Conservation (phyloP, 2,329 filamentous ascomycete species). For the Cytospora piceicola region DNA sequence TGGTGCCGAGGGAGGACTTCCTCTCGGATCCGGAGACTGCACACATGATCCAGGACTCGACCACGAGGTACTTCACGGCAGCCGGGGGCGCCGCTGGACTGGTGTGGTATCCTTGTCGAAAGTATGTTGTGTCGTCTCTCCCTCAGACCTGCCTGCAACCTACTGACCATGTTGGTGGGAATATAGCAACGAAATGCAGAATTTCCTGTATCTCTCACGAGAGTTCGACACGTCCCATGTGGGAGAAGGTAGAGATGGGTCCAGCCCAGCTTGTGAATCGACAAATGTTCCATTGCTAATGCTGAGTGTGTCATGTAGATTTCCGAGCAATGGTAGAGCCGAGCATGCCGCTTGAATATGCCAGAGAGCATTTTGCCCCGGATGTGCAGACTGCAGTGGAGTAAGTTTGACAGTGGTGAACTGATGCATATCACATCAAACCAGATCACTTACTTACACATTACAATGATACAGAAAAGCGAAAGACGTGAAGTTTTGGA, state of each 20-base stretch:
- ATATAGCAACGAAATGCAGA: conserved; percentile 15
- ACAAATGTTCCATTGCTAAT: not conserved
- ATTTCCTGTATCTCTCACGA: conserved; percentile 14
- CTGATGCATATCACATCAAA: not conserved
- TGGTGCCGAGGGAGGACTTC: conserved; percentile 9
- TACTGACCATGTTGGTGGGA: not conserved
- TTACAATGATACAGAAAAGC: conserved; percentile 2
- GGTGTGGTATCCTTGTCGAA: conserved; percentile 20
- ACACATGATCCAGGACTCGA: conserved; percentile 10
- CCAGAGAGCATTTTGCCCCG: conserved; percentile 10
- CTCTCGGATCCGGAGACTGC: conserved; percentile 5
- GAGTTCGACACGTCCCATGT: conserved; percentile 18
- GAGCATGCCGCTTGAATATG: conserved; percentile 12
- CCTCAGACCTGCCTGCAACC: not conserved
- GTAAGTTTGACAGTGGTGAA: not conserved
- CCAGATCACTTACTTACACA: not conserved
- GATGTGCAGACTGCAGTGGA: not conserved
- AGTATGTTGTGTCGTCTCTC: not conserved
- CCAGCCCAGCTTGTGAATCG: no score
- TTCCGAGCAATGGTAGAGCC: conserved; percentile 16
- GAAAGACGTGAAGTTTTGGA: conserved; percentile 20
- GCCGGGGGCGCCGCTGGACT: conserved; percentile 11
- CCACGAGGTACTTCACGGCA: conserved; percentile 15
- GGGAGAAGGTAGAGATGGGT: conserved; percentile 10
- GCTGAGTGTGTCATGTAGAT: not conserved